These are phyloP conservation scores for Chamaecyparis obtusa DNA, from an alignment of 75 land plant genomes.

Conservation along the genomic window DNA sequence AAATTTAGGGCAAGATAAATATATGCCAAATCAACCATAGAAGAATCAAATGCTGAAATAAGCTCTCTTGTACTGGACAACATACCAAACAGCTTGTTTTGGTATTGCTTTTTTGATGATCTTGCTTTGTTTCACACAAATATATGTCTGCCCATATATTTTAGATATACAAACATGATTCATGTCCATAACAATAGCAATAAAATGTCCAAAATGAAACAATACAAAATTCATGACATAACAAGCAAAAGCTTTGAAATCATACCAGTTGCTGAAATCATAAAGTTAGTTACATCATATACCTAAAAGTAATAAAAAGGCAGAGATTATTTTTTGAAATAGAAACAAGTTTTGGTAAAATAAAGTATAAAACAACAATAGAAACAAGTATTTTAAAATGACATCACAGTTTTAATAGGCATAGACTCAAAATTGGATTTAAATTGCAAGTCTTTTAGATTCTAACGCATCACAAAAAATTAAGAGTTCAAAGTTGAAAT, in stretches of 20 bases:
- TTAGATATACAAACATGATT: not conserved
- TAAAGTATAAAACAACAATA: not conserved
- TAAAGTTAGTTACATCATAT: constrained; percentile 70
- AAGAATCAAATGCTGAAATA: not conserved
- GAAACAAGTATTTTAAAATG: not conserved
- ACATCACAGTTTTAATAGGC: not conserved
- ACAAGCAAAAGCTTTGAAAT: not conserved
- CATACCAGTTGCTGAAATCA: constrained; percentile 79
- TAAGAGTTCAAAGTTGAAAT: not conserved
- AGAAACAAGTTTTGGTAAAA: not conserved
- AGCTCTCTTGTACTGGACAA: not conserved
- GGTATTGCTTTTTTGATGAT: not conserved
- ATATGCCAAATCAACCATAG: not conserved
- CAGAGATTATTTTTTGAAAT: not conserved
- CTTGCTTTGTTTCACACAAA: not conserved
- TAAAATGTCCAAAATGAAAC: not conserved
- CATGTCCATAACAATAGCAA: not conserved
- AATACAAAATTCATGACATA: not conserved
- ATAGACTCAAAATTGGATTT: not conserved
- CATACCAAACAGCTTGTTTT: not conserved
- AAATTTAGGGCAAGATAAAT: not conserved
- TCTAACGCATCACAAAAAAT: not conserved
- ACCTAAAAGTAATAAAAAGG: constrained; percentile 37
- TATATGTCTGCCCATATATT: not conserved
- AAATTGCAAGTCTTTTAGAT: not conserved